phyloP scores from a whole-genome alignment of 1,284 basidiomycete genomes.

The Ganoderma sinense region DNA sequence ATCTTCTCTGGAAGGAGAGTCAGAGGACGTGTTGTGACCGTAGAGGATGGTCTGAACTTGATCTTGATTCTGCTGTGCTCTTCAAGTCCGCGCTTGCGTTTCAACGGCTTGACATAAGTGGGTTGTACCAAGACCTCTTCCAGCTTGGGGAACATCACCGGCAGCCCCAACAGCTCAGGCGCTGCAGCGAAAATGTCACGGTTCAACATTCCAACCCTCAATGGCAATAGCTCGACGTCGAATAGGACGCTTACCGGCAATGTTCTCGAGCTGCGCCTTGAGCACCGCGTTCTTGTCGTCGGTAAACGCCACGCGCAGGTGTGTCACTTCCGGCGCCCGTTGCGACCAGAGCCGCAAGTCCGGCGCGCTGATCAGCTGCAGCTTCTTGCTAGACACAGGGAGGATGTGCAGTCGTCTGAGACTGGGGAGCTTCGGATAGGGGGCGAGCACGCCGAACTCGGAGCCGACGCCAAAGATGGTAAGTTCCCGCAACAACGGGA shows the following conservation, averaged over 20 bases:
- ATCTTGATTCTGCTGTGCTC: background rate
- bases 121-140: background rate
- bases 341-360: constrained; percentile 5
- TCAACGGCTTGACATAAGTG: background rate
- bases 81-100: no score
- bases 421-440: constrained; percentile 2
- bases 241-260: background rate
- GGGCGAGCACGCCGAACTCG: background rate
- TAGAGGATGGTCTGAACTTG: background rate
- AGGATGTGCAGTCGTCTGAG: constrained; percentile 3
- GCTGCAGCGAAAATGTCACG: background rate
- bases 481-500: constrained; percentile 17
- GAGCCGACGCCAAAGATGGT: constrained; percentile 11
- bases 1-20: background rate
- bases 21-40: background rate
- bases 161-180: background rate
- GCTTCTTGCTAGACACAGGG: background rate
- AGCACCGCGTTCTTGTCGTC: background rate
- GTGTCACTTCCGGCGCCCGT: constrained; percentile 3
- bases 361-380: background rate
- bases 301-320: constrained; percentile 2
- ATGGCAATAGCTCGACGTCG: background rate
- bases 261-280: constrained; percentile 1
- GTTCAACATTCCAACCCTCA: background rate
- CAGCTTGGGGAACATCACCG: constrained; percentile 7